Conservation (phyloP, 192 early-diverging fungal species). For the Coemansia sp. region DNA sequence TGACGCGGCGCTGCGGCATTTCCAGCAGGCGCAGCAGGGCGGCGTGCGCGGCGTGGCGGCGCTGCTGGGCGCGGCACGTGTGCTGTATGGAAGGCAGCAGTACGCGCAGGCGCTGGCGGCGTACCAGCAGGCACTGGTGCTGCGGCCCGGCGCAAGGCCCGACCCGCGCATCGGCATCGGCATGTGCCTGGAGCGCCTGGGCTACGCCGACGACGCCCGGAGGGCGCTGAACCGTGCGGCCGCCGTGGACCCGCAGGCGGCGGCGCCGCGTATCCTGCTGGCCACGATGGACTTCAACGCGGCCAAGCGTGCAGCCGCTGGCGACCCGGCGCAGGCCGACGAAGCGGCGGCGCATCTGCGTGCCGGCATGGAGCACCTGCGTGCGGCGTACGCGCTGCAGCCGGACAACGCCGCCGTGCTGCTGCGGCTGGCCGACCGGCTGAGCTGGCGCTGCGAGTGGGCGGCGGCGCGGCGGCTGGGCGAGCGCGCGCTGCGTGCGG, state of each 20-base stretch:
- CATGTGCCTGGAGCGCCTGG: conserved; percentile 76
- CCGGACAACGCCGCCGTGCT: conserved; percentile 32
- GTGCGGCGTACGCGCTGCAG: conserved; percentile 26
- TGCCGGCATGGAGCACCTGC: conserved; percentile 28
- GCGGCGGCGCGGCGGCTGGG: conserved; percentile 43
- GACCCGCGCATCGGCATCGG: conserved; percentile 84
- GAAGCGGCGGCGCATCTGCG: conserved; percentile 6
- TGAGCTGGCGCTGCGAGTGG: conserved; percentile 51
- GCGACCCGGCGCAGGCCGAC: background rate
- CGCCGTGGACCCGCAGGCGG: conserved; percentile 64
- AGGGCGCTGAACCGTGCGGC: conserved; percentile 67
- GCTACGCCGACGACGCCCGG: conserved; percentile 65
- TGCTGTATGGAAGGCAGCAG: conserved; percentile 61
- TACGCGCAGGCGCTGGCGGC: conserved; percentile 65
- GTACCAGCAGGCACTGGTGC: conserved; percentile 74
- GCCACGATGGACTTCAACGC: conserved; percentile 79
- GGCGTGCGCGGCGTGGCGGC: conserved; percentile 52
- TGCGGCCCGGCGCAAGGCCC: conserved; percentile 59
- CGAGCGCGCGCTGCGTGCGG: conserved; percentile 40
- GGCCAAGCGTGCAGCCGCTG: conserved; percentile 45
- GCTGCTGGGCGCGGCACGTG: conserved; percentile 58
- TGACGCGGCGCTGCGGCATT: conserved; percentile 49
- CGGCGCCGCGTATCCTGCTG: conserved; percentile 69
- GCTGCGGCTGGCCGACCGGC: conserved; percentile 57
- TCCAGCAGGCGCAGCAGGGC: conserved; percentile 44